Conservation (phyloP, 148 eudicot genomes). For the Fallopia convolvulus region DNA sequence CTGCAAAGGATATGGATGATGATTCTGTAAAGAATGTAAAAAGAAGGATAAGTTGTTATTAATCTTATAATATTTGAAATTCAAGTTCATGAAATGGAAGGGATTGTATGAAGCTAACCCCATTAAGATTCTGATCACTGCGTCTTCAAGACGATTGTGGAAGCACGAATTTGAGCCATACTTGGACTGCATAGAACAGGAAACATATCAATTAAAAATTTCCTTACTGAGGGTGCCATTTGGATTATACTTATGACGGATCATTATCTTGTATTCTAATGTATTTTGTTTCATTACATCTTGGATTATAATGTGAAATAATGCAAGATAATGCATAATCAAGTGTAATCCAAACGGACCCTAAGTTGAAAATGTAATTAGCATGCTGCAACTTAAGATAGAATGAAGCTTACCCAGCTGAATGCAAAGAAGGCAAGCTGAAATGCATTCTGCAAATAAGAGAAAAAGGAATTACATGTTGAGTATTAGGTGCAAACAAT, state of each 20-base stretch:
- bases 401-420: conserved; percentile 27
- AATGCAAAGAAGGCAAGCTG: conserved; percentile 33
- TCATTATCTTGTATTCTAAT: no score
- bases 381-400: background rate
- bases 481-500: background rate
- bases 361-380: no score
- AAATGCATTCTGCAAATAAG: conserved; percentile 26
- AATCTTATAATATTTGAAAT: background rate
- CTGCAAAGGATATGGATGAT: conserved; percentile 49
- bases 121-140: conserved; percentile 31
- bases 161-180: conserved; percentile 35
- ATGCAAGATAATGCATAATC: no score
- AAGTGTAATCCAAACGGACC: no score
- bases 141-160: conserved; percentile 26
- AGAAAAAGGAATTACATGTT: background rate
- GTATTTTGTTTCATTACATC: no score
- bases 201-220: background rate
- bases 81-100: background rate
- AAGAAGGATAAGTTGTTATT: background rate
- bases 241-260: no score
- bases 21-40: conserved; percentile 22
- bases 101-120: conserved; percentile 26
- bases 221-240: background rate
- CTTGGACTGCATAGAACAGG: conserved; percentile 23
- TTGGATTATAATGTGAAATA: no score